These are phyloP conservation scores for Cladosporium austrohemisphaericum DNA, from an alignment of 2,329 filamentous ascomycete genomes.

Conservation along the genomic window DNA sequence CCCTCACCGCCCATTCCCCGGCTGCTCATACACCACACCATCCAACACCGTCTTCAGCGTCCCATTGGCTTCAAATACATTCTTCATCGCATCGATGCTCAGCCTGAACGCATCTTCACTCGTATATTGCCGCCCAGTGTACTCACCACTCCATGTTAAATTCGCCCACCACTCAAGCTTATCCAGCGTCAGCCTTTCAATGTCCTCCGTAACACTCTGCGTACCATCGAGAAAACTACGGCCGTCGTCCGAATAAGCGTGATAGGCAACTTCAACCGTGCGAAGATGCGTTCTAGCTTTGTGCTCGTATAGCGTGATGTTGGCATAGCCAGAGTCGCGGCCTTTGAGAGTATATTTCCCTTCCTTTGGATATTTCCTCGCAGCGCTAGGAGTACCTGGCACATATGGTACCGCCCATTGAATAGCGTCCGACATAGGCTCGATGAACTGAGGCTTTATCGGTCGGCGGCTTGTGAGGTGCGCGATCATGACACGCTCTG, in stretches of 20 bases:
- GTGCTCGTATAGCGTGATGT: neutral
- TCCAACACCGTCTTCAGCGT: constrained; percentile 39
- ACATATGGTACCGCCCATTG: constrained; percentile 37
- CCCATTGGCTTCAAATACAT: constrained; percentile 42
- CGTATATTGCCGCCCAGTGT: constrained; percentile 13
- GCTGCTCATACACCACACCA: constrained; percentile 38
- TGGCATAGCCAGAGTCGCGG: constrained; percentile 1
- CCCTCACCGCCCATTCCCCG: constrained; percentile 30
- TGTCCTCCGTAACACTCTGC: constrained; percentile 14
- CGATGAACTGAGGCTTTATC: constrained; percentile 20
- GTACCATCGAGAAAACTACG: neutral
- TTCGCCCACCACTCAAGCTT: constrained; percentile 16
- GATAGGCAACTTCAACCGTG: constrained; percentile 4
- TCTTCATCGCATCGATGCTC: constrained; percentile 37
- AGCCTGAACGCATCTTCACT: constrained; percentile 29
- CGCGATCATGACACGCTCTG: constrained; percentile 44
- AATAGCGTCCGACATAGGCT: constrained; percentile 29
- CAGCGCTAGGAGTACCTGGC: constrained; percentile 17
- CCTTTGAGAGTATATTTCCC: constrained; percentile 14
- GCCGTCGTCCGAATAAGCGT: neutral
- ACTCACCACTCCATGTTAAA: constrained; percentile 1
- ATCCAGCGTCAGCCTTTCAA: constrained; percentile 14
- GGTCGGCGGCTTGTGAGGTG: constrained; percentile 35
- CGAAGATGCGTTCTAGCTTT: neutral
- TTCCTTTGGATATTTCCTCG: neutral